Evolutionary conservation across 768 basidiomycete species (phyloP).

Genomic region (Kwoniella dendrophila): DNA sequence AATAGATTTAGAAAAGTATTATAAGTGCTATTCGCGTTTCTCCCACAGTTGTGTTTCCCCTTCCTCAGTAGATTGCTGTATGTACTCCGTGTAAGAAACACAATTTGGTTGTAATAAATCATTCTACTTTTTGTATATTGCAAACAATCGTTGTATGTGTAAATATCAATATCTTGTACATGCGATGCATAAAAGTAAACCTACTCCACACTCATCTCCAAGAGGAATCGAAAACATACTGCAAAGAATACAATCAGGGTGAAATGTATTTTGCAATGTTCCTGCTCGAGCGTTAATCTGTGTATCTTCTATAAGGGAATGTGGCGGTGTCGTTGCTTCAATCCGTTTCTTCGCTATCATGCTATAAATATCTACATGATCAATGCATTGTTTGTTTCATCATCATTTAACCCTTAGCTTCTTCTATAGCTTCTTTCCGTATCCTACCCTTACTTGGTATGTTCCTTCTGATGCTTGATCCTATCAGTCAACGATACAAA

Average conservation of each 20-base stretch:
- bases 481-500: not conserved
- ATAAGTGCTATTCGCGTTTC: slow-evolving; percentile 2
- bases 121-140: too few relatives aligned
- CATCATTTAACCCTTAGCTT: too few relatives aligned
- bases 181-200: too few relatives aligned
- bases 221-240: too few relatives aligned
- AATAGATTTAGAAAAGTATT: slow-evolving; percentile 12
- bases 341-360: not conserved
- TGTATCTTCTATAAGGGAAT: not conserved
- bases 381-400: not conserved
- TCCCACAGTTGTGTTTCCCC: not conserved
- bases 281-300: not conserved
- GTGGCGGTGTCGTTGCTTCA: not conserved
- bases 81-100: not conserved
- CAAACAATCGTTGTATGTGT: too few relatives aligned
- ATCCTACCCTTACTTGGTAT: not conserved
- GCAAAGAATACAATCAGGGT: too few relatives aligned
- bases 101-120: too few relatives aligned
- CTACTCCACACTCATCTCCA: too few relatives aligned
- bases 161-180: too few relatives aligned
- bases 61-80: not conserved
- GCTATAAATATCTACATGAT: not conserved
- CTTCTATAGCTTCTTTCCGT: not conserved
- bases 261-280: not conserved
- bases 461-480: not conserved